Base-by-base conservation (phyloP, 2,329 filamentous ascomycete genomes). In the Hypoxylon sp. region DNA sequence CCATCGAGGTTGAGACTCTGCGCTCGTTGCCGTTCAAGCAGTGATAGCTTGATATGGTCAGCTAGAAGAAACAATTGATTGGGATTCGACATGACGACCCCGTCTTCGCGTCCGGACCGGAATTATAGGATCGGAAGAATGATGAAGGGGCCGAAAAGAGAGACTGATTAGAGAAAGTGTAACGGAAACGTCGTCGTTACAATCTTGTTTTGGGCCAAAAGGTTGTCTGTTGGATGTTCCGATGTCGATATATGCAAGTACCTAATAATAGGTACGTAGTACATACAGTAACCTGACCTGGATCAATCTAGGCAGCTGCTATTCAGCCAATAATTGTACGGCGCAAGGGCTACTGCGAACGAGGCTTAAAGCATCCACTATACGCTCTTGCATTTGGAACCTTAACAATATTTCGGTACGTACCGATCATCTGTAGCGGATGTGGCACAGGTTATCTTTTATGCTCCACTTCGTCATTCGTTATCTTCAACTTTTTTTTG, bases 21-120 rank as follows among this genome's bases (percentile, higher is more conserved):
- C 53, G 94, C 94, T 65, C 95, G 91, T 82, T 97, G 91, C 65
- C 95, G 90, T 83, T 98, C 96, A 26, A 98, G 90, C 14, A 99
- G 87, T 13, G 94, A 97, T 68, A 98, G 89, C 82, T 98, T 98
- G 85, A 98, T 93, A 81, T 98, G 95, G 83, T 99, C 96, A 76
- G 94, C 94, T 64, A 98, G 89, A 59, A 98, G 91, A 79, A 94
- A 94, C 73, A 98, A 91, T 81, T 98, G 94, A 77, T 89, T 90
- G 42, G 87, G 81, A 73, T 86, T 90, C 70, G 85, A 82, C 86
- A 88, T 88, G 76, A 67, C 77, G 68, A 47, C 47, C 57, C 33
- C 22, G 52, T 50, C 54, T 61, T 67, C 52, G 47, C 39, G 58
- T 33, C 26, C 47, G 37, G 26, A 17, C 26, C 47, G 37, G 26